A percentile compares a stretch with the other conserved stretches of the same genome.
Evolutionary conservation across 345 rosid species (phyloP).

Genomic region (Moricandia moricandioides): DNA sequence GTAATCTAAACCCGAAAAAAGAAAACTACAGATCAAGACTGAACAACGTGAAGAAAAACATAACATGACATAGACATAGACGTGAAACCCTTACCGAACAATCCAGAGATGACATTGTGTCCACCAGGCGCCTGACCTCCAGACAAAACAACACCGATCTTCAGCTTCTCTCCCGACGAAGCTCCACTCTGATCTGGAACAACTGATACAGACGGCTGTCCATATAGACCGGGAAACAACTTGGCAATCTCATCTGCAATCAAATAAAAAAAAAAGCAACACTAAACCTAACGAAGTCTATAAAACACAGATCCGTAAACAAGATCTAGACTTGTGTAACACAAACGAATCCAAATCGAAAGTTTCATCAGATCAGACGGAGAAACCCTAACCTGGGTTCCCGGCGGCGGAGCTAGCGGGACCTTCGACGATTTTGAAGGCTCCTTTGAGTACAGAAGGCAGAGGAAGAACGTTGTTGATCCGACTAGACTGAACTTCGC

Average conservation of each 20-base stretch:
- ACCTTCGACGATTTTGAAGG: slow-evolving; percentile 79
- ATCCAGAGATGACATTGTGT: slow-evolving; percentile 90
- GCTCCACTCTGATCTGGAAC: slow-evolving; percentile 47
- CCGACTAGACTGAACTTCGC: slow-evolving; percentile 81
- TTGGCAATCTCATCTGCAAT: slow-evolving; percentile 77
- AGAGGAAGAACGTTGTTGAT: slow-evolving; percentile 70
- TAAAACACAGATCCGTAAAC: slow-evolving; percentile 18
- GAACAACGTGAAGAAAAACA: neutral
- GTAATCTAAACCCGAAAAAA: slow-evolving; percentile 55
- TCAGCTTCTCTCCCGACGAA: slow-evolving; percentile 51
- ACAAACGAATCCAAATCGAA: slow-evolving; percentile 14
- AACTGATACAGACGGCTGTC: slow-evolving; percentile 75
- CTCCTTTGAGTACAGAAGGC: slow-evolving; percentile 69
- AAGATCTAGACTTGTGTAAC: slow-evolving; percentile 20
- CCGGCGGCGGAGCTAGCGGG: slow-evolving; percentile 93
- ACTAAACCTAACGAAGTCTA: neutral
- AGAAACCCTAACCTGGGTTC: slow-evolving; percentile 57
- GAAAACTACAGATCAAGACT: slow-evolving; percentile 1
- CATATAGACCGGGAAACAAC: slow-evolving; percentile 80
- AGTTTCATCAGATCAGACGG: neutral
- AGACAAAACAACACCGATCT: slow-evolving; percentile 90
- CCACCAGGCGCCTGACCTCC: slow-evolving; percentile 99
- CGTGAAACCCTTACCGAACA: slow-evolving; percentile 59
- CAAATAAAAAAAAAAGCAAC: neutral
- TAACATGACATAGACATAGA: neutral